A percentile compares a stretch with the other conserved stretches of the same genome.
phyloP scores from a whole-genome alignment of 2,329 filamentous ascomycete species.

The Paracorniculantispora psalliotae region DNA sequence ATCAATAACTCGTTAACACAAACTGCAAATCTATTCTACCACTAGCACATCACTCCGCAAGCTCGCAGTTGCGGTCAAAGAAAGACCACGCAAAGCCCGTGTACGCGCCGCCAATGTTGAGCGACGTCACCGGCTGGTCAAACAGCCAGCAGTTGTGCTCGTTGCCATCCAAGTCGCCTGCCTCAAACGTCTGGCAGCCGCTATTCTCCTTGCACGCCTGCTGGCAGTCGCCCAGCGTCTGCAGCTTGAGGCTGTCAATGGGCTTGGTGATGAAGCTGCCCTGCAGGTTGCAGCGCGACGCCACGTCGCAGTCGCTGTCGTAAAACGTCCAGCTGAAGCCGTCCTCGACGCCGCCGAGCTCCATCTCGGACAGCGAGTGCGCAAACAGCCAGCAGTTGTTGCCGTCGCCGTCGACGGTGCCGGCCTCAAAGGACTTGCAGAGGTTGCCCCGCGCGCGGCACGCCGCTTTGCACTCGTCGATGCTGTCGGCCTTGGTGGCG shows the following conservation, averaged over 20 bases:
- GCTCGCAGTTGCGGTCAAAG: slow-evolving; percentile 7
- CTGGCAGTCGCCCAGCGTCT: slow-evolving; percentile 7
- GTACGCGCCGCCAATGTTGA: not conserved
- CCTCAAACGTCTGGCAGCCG: slow-evolving; percentile 11
- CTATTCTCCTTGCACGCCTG: not conserved
- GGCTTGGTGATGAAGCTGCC: slow-evolving; percentile 12
- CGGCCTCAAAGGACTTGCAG: slow-evolving; percentile 9
- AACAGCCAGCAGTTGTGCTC: slow-evolving; percentile 14
- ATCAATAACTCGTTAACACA: not conserved
- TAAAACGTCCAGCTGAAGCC: slow-evolving; percentile 13
- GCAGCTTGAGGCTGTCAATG: not conserved
- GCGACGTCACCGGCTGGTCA: not conserved
- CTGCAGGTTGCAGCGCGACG: slow-evolving; percentile 6
- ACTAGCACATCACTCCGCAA: not conserved
- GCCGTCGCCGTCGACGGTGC: slow-evolving; percentile 12
- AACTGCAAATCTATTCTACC: not conserved
- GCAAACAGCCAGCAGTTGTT: slow-evolving; percentile 13
- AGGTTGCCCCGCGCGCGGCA: slow-evolving; percentile 1
- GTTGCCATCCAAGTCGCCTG: slow-evolving; percentile 3
- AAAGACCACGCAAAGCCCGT: slow-evolving; percentile 5
- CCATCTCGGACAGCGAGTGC: slow-evolving; percentile 2
- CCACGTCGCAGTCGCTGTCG: slow-evolving; percentile 9
- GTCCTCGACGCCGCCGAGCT: slow-evolving; percentile 2
- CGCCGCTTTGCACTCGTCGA: slow-evolving; percentile 5
- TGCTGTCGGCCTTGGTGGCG: slow-evolving; percentile 5